These are phyloP conservation scores for Ogataea sp. DNA, from an alignment of 805 yeast genomes.

Conservation along the genomic window DNA sequence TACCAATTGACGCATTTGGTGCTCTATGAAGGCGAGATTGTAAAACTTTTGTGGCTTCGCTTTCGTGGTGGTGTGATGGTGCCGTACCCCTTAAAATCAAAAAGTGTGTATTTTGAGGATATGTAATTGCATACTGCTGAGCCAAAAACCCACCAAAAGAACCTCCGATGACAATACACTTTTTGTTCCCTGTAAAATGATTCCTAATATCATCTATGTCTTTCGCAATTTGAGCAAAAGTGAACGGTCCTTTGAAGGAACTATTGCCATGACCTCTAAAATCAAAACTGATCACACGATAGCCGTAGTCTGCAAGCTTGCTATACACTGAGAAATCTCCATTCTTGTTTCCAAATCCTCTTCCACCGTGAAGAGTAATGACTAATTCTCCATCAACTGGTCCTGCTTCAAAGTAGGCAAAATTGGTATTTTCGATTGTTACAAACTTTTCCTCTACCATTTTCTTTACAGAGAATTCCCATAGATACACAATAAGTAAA, in stretches of 20 bases:
- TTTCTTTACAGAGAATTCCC: no score
- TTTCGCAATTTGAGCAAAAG: conserved; percentile 14
- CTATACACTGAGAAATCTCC: conserved; percentile 15
- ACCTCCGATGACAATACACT: conserved; percentile 16
- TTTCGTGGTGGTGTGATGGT: conserved; percentile 16
- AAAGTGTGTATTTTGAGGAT: conserved; percentile 8
- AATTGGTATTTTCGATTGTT: conserved; percentile 8
- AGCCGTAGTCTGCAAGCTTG: conserved; percentile 10
- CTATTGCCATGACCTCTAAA: conserved; percentile 18
- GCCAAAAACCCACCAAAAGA: conserved; percentile 20
- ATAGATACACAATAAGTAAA: no score
- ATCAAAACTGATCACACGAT: conserved; percentile 16
- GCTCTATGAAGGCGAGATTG: conserved; percentile 6
- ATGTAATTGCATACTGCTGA: conserved; percentile 17
- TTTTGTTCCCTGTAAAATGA: conserved; percentile 6
- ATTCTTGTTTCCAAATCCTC: conserved; percentile 16
- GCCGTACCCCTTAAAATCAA: conserved; percentile 17
- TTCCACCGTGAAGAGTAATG: conserved; percentile 18
- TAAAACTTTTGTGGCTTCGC: conserved; percentile 10
- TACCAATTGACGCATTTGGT: conserved; percentile 13
- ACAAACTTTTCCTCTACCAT: conserved; percentile 2
- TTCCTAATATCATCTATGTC: conserved; percentile 14
- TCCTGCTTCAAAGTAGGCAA: conserved; percentile 11
- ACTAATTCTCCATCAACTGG: conserved; percentile 10
- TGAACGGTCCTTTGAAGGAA: conserved; percentile 14